Percentiles rank a stretch among this genome's conserved stretches.
Evolutionary conservation across 202 grass and related monocot genomes (phyloP).

Genomic region (Tripidium arundinaceum): DNA sequence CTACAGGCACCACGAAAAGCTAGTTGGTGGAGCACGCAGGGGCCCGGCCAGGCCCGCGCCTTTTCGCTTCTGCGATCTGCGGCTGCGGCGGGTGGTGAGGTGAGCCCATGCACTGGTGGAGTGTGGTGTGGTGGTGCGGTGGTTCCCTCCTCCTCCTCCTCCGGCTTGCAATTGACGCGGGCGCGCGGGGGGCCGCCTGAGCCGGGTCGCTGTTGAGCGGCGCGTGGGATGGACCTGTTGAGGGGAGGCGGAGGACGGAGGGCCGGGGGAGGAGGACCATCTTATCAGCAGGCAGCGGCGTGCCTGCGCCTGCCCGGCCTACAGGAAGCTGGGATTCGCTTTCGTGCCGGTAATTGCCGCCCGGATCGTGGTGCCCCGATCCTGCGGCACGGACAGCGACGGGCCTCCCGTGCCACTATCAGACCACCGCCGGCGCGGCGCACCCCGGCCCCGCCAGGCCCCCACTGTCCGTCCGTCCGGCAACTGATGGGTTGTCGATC

Average conservation of each 20-base stretch:
- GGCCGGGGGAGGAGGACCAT: background rate
- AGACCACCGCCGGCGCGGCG: background rate
- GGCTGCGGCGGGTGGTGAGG: no score
- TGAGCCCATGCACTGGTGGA: background rate
- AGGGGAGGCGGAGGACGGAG: background rate
- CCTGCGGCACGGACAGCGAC: slow-evolving; percentile 17
- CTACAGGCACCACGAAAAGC: no score
- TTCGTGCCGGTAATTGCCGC: slow-evolving; percentile 20
- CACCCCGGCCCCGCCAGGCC: background rate
- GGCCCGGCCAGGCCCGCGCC: background rate
- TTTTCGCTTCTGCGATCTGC: slow-evolving; percentile 15
- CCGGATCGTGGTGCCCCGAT: slow-evolving; percentile 35
- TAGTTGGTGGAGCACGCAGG: background rate
- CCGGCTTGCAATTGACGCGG: background rate
- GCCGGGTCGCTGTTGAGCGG: background rate
- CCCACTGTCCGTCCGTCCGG: background rate
- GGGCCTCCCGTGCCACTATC: background rate
- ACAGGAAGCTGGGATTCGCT: background rate
- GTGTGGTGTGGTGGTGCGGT: no score
- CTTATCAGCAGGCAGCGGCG: background rate
- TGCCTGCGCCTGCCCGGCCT: background rate
- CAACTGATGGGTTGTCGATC: slow-evolving; percentile 9
- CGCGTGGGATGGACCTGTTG: background rate
- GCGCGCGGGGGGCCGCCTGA: background rate
- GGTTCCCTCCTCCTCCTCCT: background rate